These are phyloP conservation scores for Litsea cubeba DNA, from an alignment of 164 flowering plant species.

Conservation along the genomic window DNA sequence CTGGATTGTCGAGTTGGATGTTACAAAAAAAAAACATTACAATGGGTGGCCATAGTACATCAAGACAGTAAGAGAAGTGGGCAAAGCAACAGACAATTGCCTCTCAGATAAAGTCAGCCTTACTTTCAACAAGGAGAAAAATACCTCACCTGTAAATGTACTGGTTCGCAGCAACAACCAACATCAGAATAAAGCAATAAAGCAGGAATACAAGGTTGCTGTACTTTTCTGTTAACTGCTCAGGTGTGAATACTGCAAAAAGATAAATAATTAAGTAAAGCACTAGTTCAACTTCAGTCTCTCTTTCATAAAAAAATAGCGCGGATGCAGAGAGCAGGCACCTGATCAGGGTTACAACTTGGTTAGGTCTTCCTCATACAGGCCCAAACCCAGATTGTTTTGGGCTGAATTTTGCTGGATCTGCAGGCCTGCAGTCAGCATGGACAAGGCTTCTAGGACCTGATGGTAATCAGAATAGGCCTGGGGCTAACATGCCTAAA, in stretches of 20 bases:
- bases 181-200: slow-evolving; percentile 63
- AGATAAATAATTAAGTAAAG: neutral
- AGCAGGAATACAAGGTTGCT: slow-evolving; percentile 73
- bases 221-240: slow-evolving; percentile 90
- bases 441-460: neutral
- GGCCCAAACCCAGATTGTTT: neutral
- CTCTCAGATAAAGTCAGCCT: neutral
- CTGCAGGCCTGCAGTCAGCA: neutral
- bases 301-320: neutral
- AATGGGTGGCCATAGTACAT: neutral
- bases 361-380: neutral
- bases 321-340: too few relatives aligned
- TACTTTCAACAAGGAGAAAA: neutral
- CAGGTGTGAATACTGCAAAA: slow-evolving; percentile 88
- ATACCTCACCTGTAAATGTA: slow-evolving; percentile 57
- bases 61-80: neutral
- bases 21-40: neutral
- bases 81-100: neutral
- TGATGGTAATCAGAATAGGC: neutral
- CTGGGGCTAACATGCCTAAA: neutral
- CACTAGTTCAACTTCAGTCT: neutral
- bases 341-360: neutral
- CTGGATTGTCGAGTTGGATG: slow-evolving; percentile 34
- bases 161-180: slow-evolving; percentile 66
- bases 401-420: neutral